A percentile compares a stretch with the other conserved stretches of the same genome.
Conservation (phyloP, 192 early-diverging fungal genomes). For the Podila minutissima region DNA sequence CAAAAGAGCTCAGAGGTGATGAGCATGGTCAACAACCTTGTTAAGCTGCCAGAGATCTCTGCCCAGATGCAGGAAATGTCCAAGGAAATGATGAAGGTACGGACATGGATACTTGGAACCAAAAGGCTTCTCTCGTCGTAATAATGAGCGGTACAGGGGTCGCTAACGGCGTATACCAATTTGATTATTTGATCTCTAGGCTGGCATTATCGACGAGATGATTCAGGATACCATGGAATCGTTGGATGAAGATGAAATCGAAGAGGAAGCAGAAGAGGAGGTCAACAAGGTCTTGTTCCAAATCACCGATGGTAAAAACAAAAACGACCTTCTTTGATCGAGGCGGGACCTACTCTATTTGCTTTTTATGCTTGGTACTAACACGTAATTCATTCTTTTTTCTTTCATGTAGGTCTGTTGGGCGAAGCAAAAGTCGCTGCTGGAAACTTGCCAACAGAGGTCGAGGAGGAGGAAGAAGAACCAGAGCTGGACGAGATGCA, state of each 20-base stretch:
- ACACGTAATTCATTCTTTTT: not conserved
- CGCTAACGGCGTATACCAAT: not conserved
- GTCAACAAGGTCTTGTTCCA: conserved; percentile 91
- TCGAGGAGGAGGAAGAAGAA: conserved; percentile 73
- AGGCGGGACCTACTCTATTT: not conserved
- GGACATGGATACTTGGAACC: not conserved
- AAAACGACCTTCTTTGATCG: not conserved
- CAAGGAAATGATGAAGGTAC: conserved; percentile 95
- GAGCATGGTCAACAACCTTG: conserved; percentile 88
- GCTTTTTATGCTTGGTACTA: not conserved
- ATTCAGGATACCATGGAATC: conserved; percentile 88
- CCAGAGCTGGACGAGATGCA: conserved; percentile 88
- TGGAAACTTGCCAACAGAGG: conserved; percentile 51
- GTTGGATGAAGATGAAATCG: conserved; percentile 89
- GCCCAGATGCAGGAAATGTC: conserved; percentile 91
- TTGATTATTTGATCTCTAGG: conserved; percentile 57
- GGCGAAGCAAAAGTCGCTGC: conserved; percentile 23
- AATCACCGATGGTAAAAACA: conserved; percentile 80
- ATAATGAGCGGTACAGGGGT: conserved; percentile 1
- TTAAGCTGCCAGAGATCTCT: conserved; percentile 88
- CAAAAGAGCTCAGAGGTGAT: conserved; percentile 92
- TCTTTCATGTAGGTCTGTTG: conserved; percentile 19
- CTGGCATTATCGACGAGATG: conserved; percentile 97
- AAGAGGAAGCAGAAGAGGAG: conserved; percentile 95
- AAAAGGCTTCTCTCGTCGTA: not conserved